These are phyloP conservation scores for Candida sp. DNA, from an alignment of 1,139 yeast genomes.

Conservation along the genomic window DNA sequence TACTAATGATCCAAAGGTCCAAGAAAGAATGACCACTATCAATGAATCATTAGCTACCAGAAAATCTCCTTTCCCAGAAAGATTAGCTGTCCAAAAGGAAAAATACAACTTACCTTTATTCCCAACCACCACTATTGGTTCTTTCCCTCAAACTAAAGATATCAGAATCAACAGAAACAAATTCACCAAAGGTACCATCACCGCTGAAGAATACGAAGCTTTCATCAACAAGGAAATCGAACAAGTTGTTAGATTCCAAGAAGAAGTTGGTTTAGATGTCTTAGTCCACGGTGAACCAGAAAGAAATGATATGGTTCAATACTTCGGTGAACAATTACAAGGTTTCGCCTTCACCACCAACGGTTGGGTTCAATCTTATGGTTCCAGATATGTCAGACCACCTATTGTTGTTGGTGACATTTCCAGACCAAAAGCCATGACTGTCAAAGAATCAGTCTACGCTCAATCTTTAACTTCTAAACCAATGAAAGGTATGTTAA, in stretches of 20 bases:
- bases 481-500: slow-evolving; percentile 99
- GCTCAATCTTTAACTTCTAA: slow-evolving; percentile 95
- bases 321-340: slow-evolving; percentile 97
- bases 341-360: slow-evolving; percentile 98
- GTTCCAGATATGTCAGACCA: slow-evolving; percentile 99
- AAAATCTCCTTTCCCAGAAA: slow-evolving; percentile 78
- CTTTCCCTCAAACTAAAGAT: slow-evolving; percentile 99
- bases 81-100: slow-evolving; percentile 84
- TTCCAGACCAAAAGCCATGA: slow-evolving; percentile 97
- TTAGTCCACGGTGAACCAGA: slow-evolving; percentile 99
- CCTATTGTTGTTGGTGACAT: slow-evolving; percentile 99
- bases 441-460: slow-evolving; percentile 98
- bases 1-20: slow-evolving; percentile 90
- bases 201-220: slow-evolving; percentile 92
- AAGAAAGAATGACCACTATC: slow-evolving; percentile 81
- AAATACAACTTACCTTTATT: slow-evolving; percentile 92
- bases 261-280: slow-evolving; percentile 96
- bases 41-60: slow-evolving; percentile 81
- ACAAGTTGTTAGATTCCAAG: slow-evolving; percentile 97
- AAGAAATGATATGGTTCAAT: slow-evolving; percentile 99
- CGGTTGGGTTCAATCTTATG: slow-evolving; percentile 99
- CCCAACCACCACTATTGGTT: slow-evolving; percentile 99
- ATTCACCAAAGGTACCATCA: slow-evolving; percentile 92
- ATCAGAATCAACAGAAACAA: slow-evolving; percentile 98
- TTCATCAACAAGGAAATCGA: slow-evolving; percentile 97